These are phyloP conservation scores for Arthrinium puccinioides DNA, from an alignment of 2,329 filamentous ascomycete genomes.

Conservation along the genomic window DNA sequence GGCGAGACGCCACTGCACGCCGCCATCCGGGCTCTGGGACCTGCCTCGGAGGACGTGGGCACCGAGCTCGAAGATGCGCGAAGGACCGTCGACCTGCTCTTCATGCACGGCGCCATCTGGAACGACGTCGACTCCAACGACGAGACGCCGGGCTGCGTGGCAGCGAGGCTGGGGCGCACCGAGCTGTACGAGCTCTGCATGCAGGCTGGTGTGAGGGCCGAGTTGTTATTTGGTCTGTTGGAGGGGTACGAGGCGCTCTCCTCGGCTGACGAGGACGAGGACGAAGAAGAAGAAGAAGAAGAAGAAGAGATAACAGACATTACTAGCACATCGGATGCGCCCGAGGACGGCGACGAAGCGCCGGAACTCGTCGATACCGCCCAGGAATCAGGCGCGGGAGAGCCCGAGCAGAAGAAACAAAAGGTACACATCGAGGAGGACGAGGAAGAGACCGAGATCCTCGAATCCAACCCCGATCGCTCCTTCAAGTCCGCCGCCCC, in stretches of 20 bases:
- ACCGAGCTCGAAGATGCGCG: slow-evolving; percentile 49
- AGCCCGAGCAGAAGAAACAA: slow-evolving; percentile 8
- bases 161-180: slow-evolving; percentile 58
- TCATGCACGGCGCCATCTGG: slow-evolving; percentile 91
- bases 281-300: slow-evolving; percentile 33
- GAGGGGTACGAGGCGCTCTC: slow-evolving; percentile 72
- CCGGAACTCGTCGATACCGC: slow-evolving; percentile 15
- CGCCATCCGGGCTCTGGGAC: slow-evolving; percentile 70
- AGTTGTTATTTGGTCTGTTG: slow-evolving; percentile 75
- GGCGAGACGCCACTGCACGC: slow-evolving; percentile 86
- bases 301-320: slow-evolving; percentile 22
- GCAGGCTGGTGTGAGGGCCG: slow-evolving; percentile 83
- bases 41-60: slow-evolving; percentile 28
- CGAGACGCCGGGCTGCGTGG: slow-evolving; percentile 89
- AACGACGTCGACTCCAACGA: slow-evolving; percentile 83
- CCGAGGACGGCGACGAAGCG: slow-evolving; percentile 23
- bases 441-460: slow-evolving; percentile 14
- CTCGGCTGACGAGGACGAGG: slow-evolving; percentile 42
- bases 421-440: slow-evolving; percentile 15
- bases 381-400: slow-evolving; percentile 4
- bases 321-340: slow-evolving; percentile 15
- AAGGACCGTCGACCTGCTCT: slow-evolving; percentile 65
- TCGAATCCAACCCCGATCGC: slow-evolving; percentile 16
- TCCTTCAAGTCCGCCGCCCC: slow-evolving; percentile 23
- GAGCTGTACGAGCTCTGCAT: slow-evolving; percentile 77